Evolutionary conservation across 495 filamentous ascomycete genomes (phyloP).

Genomic region (Aspergillus diversus): DNA sequence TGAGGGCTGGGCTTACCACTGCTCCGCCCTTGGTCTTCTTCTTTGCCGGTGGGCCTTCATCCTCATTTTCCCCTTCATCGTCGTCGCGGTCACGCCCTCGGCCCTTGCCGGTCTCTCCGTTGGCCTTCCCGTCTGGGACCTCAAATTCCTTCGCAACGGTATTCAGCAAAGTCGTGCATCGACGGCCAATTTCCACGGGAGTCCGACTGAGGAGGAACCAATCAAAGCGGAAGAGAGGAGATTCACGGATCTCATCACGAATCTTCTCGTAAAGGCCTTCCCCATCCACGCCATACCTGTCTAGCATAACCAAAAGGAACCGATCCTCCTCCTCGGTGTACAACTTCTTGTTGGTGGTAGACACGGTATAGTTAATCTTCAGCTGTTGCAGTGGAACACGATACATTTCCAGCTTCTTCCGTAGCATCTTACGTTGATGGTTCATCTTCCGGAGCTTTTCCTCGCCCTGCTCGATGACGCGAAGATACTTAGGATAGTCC

Average conservation of each 20-base stretch:
- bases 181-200: constrained; percentile 84
- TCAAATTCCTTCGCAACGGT: constrained; percentile 96
- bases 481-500: constrained; percentile 84
- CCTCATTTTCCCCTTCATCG: constrained; percentile 74
- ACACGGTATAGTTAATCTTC: constrained; percentile 98
- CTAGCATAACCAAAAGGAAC: constrained; percentile 91
- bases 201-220: constrained; percentile 99
- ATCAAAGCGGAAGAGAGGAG: constrained; percentile 94
- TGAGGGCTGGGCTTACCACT: constrained; percentile 52
- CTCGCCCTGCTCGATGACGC: constrained; percentile 88
- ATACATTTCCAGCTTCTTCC: constrained; percentile 93
- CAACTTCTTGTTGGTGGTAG: constrained; percentile 99
- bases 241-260: constrained; percentile 90
- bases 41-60: constrained; percentile 80
- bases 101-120: constrained; percentile 68
- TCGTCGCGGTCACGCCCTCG: constrained; percentile 75
- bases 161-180: constrained; percentile 92
- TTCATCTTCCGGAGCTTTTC: constrained; percentile 84
- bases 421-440: constrained; percentile 91
- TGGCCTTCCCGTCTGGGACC: constrained; percentile 58
- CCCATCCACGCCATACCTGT: constrained; percentile 85
- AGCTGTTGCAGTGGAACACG: constrained; percentile 95
- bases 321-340: constrained; percentile 99
- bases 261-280: constrained; percentile 85
- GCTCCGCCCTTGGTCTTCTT: constrained; percentile 90